Base-by-base conservation (phyloP, 176 grass and related monocot genomes). In the Paspalum vaginatum region DNA sequence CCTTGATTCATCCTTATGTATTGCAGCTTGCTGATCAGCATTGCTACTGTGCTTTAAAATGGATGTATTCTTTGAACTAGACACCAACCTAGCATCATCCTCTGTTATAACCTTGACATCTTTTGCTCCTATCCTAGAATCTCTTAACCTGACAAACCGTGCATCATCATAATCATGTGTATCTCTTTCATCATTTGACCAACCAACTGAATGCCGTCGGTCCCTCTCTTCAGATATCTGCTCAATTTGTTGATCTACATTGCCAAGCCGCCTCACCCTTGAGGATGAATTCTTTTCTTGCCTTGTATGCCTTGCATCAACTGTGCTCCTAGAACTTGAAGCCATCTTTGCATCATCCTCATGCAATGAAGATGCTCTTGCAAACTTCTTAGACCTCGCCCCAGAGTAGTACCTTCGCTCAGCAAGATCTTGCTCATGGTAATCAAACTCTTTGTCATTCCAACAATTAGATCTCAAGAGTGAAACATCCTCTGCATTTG, bases 41-140 rank as follows among this genome's bases (percentile, higher is more conserved):
- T 74, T 82, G 69, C 53, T 90, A 61, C 12, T 9, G 4, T 62
- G 67, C 79, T 86, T 86, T 61, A 82, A 69, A 83, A 83, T 79
- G 14, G 68, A 75, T 26, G 52, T 74, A 38, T 61, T 86, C 62
- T 90, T 86, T 68, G 84, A 90, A 70, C 74, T 79, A 39, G 68
- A 72, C 54, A 48, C 27, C 62, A 90, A 74, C 8, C 18, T 83
- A 1, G 68, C 47, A 79, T 79, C 88, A 61, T 83, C 79, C 61
- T 90, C 88, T 25, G 74, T 83, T 86, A 90, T 79, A 79, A 86
- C 69, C 88, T 76, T 86, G 52, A 83, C 52, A 86, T 90, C 84
- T 70, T 61, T 44, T 45, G 37, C 68, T 63, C 68, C 61, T 62
- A 15, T 75, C 74, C 61, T 86, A 44, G 51, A 51, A 86, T 90